phyloP scores from a whole-genome alignment of 805 yeast species.

The Ogataea kodamae region DNA sequence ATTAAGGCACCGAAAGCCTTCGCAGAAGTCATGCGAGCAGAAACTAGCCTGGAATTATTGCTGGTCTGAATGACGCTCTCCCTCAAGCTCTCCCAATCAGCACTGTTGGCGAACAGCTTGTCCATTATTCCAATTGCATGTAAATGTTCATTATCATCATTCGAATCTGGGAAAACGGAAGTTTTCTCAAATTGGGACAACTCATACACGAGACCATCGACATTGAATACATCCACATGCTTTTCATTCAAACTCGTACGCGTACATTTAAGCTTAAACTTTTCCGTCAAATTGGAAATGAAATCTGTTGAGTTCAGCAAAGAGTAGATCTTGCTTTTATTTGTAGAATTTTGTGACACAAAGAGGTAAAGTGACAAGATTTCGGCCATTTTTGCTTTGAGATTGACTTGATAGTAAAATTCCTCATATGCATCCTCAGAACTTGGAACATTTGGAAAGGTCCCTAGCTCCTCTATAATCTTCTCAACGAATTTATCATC shows the following conservation, averaged over 20 bases:
- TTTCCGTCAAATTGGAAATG: slow-evolving; percentile 37
- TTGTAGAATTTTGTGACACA: slow-evolving; percentile 45
- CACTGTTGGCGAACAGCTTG: slow-evolving; percentile 43
- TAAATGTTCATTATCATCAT: slow-evolving; percentile 50
- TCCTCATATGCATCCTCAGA: slow-evolving; percentile 27
- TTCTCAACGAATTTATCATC: slow-evolving; percentile 47
- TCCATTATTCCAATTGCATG: slow-evolving; percentile 67
- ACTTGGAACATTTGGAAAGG: slow-evolving; percentile 21
- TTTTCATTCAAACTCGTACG: slow-evolving; percentile 26
- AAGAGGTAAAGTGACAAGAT: slow-evolving; percentile 69
- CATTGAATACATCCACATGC: slow-evolving; percentile 43
- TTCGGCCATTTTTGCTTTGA: slow-evolving; percentile 68
- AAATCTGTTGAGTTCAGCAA: slow-evolving; percentile 23
- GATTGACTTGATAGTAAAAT: slow-evolving; percentile 51
- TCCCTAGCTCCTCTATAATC: slow-evolving; percentile 34
- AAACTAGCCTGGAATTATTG: slow-evolving; percentile 56
- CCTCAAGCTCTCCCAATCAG: slow-evolving; percentile 47
- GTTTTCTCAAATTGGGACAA: slow-evolving; percentile 53
- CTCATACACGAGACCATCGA: slow-evolving; percentile 40
- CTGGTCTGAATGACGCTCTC: slow-evolving; percentile 55
- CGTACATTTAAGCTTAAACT: slow-evolving; percentile 33
- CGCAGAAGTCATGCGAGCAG: slow-evolving; percentile 65
- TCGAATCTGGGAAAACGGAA: slow-evolving; percentile 40
- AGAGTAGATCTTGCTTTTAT: slow-evolving; percentile 38
- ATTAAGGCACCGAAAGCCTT: slow-evolving; percentile 77